Evolutionary conservation across 176 grass and related monocot species (phyloP), one percentile per base, ranked within the genome.

Genomic region (Carex pumila): DNA sequence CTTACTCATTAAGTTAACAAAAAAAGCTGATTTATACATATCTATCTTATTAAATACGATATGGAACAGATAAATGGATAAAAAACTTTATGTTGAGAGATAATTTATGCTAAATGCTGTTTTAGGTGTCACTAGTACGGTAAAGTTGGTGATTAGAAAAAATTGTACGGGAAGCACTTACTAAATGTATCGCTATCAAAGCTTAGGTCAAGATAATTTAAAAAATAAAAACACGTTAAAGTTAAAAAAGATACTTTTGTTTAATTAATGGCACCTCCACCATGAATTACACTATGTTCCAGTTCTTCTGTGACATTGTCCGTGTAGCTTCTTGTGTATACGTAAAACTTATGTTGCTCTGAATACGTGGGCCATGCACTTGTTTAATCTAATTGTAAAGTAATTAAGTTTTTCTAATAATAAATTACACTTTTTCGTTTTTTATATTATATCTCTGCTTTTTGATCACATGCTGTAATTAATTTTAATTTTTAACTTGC

Each of bases 181-280:
- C 47, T 82, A 52, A 52, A 54, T 63, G 22, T 67, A 17, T 82
- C 61, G 2, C 80, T 17, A 18, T 82, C 80, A 67, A 29, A 82
- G 39, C 79, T 82, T 82, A 67, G 80, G 80, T 82, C 39, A 82
- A 12, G 17, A 29, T 9, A 82, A 82, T 39, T 65, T 54, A 67
- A 82, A 18, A 82, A 50, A 8, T 6, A 47, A n/a, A 30, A 80
- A 81, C 56, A 80, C 15, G 79, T 25, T 61, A 81, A 81, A 60
- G 4, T 47, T 81, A 3, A 12, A 6, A 63, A 82, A 82, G 60
- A 13, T 17, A 53, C 61, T 82, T 82, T 76, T 76, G 43, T 66
- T 41, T 30, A 65, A 65, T 66, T 82, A 65, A 82, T 82, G 80
- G 80, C 21, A 21, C 9, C 80, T 65, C 58, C 80, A 82, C 80